Base-by-base conservation (phyloP, 1,284 basidiomycete species). In the Papiliotrema laurentii region DNA sequence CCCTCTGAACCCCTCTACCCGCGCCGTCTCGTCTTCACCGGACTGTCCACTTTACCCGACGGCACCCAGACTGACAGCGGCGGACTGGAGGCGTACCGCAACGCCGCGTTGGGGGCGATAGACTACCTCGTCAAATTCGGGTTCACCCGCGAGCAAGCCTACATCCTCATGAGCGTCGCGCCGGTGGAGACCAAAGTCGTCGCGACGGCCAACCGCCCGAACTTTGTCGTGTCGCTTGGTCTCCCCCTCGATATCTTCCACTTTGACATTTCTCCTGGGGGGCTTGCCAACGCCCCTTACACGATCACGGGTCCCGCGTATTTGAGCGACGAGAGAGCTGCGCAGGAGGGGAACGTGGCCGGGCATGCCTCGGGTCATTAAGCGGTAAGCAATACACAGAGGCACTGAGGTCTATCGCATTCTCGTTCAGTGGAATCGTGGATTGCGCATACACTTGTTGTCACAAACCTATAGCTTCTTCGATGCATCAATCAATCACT, bases 51-150 rank as follows among this genome's bases (percentile, higher is more conserved):
- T 9, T 34, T 34, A 34, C 43, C 45, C 30, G 46, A 57, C 27
- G 60, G 60, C 7, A 42, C 26, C 34, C 63, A 63, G 45, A 55
- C 53, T 3, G 50, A 58, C 38, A 49, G 55, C 25, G 52, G 52
- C 28, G 62, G 56, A 14, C 47, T 57, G 34, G 53, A 47, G 13
- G 46, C 54, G 28, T 87, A 85, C 68, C 86, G 87, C 64, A 84
- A 86, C 64, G 87, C 87, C 5, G 84, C 85, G 0, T 72, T 86
- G 45, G 86, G 86, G 56, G 80, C 83, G 5, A 88, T 89, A 54
- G 78, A 80, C 2, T 89, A 89, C 66, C 74, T 89, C 35, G 76
- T 52, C 39, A 62, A 66, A 45, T 56, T 72, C 34, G 73, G 73
- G 6, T 75, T 71, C 59, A 68, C 66, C 1, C 54, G 65, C n/a